Evolutionary conservation across 495 filamentous ascomycete genomes (phyloP).

Genomic region (Neurospora sublineolata): DNA sequence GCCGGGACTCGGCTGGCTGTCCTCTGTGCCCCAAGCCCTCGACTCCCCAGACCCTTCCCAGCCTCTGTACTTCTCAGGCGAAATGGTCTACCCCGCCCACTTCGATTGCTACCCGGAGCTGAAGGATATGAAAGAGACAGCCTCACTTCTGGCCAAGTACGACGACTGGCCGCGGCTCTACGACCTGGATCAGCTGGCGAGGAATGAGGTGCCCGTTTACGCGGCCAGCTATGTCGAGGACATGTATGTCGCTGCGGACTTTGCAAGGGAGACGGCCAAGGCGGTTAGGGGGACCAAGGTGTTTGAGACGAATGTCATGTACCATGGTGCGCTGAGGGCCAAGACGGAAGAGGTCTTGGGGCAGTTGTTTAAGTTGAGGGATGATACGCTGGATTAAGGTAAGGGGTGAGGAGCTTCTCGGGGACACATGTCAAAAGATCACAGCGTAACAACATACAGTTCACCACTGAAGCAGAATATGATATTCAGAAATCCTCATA

Average conservation of each 20-base stretch:
- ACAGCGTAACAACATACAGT: neutral
- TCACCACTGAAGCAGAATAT: neutral
- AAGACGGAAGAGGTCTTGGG: slow-evolving; percentile 64
- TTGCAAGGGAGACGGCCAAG: slow-evolving; percentile 59
- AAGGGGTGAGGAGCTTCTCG: neutral
- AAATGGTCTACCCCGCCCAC: slow-evolving; percentile 81
- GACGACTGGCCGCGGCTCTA: slow-evolving; percentile 66
- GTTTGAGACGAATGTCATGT: slow-evolving; percentile 74
- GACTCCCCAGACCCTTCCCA: slow-evolving; percentile 19
- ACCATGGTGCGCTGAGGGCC: slow-evolving; percentile 68
- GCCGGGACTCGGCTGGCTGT: slow-evolving; percentile 23
- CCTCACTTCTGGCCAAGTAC: slow-evolving; percentile 55
- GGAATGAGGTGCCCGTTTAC: slow-evolving; percentile 82
- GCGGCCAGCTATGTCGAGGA: slow-evolving; percentile 78
- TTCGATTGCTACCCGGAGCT: slow-evolving; percentile 70
- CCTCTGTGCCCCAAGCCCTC: slow-evolving; percentile 4
- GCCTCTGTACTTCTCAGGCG: slow-evolving; percentile 77
- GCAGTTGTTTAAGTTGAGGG: slow-evolving; percentile 56
- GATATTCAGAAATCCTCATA: neutral
- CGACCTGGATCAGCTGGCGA: slow-evolving; percentile 54
- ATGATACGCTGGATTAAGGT: slow-evolving; percentile 57
- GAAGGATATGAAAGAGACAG: slow-evolving; percentile 46
- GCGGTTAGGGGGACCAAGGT: slow-evolving; percentile 69
- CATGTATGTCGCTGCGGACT: slow-evolving; percentile 82
- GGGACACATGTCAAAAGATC: neutral